phyloP scores from a whole-genome alignment of 108 stramenopile species.

The Pelagomonas calceolata region DNA sequence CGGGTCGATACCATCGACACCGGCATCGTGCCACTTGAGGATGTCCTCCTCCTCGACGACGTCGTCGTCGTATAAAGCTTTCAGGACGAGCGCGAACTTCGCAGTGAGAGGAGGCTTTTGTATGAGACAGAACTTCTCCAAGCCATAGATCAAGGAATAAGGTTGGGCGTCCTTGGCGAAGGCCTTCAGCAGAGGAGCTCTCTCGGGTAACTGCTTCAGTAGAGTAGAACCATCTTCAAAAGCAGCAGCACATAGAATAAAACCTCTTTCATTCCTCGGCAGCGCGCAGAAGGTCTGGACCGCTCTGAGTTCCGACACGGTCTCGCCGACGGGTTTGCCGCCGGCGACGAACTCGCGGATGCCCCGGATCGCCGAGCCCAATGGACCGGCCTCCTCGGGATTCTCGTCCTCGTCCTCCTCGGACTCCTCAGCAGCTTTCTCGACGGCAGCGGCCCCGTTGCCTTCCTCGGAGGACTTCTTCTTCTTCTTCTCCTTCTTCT shows the following conservation, averaged over 20 bases:
- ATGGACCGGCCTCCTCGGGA: background rate
- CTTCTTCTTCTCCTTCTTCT: constrained; percentile 3
- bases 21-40: constrained; percentile 62
- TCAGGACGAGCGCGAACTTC: constrained; percentile 76
- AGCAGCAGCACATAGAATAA: background rate
- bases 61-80: constrained; percentile 78
- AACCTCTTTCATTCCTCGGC: background rate
- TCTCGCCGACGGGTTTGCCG: background rate
- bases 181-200: background rate
- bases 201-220: background rate
- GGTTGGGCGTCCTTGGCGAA: background rate
- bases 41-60: constrained; percentile 76
- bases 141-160: background rate
- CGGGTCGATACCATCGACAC: constrained; percentile 46
- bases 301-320: background rate
- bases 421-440: background rate
- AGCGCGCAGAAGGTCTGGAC: background rate
- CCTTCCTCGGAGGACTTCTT: constrained; percentile 24
- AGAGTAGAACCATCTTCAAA: background rate
- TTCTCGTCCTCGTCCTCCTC: background rate
- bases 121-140: background rate
- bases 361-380: background rate
- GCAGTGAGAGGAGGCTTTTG: constrained; percentile 43
- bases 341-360: background rate
- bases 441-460: background rate